Evolutionary conservation across 164 flowering plant genomes (phyloP).

Genomic region (Vitis rupestris): DNA sequence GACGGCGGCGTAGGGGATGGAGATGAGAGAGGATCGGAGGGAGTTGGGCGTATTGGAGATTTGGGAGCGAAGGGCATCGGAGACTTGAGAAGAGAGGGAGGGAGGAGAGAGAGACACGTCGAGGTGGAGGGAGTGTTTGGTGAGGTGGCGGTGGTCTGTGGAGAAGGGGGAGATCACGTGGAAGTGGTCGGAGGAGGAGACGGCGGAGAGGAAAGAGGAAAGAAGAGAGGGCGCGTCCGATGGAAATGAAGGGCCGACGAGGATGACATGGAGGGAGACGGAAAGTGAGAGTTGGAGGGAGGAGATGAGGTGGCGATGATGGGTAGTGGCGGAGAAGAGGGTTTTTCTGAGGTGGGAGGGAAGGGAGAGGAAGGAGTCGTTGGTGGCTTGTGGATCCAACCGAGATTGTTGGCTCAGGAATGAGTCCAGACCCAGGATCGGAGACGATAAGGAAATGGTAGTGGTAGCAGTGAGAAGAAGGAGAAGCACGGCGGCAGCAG

Average conservation of each 20-base stretch:
- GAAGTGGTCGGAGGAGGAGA: conserved; percentile 32
- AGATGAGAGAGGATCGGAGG: conserved; percentile 45
- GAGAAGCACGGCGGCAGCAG: conserved; percentile 23
- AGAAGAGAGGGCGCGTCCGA: conserved; percentile 24
- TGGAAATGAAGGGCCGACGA: conserved; percentile 37
- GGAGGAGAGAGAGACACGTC: conserved; percentile 21
- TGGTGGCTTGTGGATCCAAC: conserved; percentile 64
- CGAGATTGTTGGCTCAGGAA: conserved; percentile 61
- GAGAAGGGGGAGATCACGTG: conserved; percentile 30
- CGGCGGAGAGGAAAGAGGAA: conserved; percentile 30
- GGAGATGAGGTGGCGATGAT: conserved; percentile 14
- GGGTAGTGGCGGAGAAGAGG: conserved; percentile 24
- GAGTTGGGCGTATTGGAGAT: conserved; percentile 27
- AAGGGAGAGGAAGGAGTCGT: conserved; percentile 60
- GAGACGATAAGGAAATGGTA: conserved; percentile 28
- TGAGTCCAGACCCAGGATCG: conserved; percentile 69
- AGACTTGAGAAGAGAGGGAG: conserved; percentile 27
- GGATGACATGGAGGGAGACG: conserved; percentile 35
- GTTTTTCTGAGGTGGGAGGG: conserved; percentile 42
- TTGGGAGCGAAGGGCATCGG: conserved; percentile 20
- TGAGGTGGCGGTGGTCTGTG: conserved; percentile 22
- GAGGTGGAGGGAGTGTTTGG: conserved; percentile 34
- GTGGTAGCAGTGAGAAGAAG: conserved; percentile 21
- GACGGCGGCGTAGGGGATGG: conserved; percentile 49
- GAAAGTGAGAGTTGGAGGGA: conserved; percentile 35